Evolutionary conservation across 148 eudicot genomes (phyloP).

Genomic region (Chenopodium suecicum): DNA sequence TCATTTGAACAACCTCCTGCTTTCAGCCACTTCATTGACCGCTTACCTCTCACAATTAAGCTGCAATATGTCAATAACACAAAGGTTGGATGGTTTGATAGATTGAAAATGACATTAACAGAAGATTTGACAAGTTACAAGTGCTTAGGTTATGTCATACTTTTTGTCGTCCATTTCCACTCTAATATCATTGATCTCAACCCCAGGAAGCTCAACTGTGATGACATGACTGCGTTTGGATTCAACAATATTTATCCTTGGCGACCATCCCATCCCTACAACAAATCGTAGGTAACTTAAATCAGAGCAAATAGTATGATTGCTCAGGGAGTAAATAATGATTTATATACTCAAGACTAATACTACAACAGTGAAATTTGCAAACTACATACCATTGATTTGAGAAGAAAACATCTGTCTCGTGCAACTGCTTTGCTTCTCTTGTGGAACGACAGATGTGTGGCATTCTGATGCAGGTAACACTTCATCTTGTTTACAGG

Average conservation of each 20-base stretch:
- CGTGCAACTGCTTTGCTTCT: slow-evolving; percentile 20
- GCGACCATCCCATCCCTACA: slow-evolving; percentile 59
- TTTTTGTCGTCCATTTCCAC: slow-evolving; percentile 58
- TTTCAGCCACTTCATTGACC: slow-evolving; percentile 37
- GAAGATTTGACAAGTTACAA: background rate
- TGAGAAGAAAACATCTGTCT: slow-evolving; percentile 23
- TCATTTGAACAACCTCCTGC: slow-evolving; percentile 26
- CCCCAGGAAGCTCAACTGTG: slow-evolving; percentile 78
- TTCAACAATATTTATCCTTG: slow-evolving; percentile 70
- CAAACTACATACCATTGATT: slow-evolving; percentile 35
- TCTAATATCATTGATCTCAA: slow-evolving; percentile 51
- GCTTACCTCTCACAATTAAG: slow-evolving; percentile 54
- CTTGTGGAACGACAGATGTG: slow-evolving; percentile 45
- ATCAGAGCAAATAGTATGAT: background rate
- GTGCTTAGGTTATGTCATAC: slow-evolving; percentile 32
- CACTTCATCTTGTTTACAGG: slow-evolving; percentile 12
- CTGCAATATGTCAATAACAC: slow-evolving; percentile 32
- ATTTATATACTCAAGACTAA: background rate
- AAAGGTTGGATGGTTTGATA: background rate
- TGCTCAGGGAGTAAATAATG: background rate
- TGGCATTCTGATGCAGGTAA: slow-evolving; percentile 40
- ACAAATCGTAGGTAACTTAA: background rate
- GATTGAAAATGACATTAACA: background rate
- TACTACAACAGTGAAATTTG: background rate
- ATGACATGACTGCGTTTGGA: slow-evolving; percentile 48